Evolutionary conservation across 2,329 filamentous ascomycete genomes (phyloP).

Genomic region (Penicillium sp.): DNA sequence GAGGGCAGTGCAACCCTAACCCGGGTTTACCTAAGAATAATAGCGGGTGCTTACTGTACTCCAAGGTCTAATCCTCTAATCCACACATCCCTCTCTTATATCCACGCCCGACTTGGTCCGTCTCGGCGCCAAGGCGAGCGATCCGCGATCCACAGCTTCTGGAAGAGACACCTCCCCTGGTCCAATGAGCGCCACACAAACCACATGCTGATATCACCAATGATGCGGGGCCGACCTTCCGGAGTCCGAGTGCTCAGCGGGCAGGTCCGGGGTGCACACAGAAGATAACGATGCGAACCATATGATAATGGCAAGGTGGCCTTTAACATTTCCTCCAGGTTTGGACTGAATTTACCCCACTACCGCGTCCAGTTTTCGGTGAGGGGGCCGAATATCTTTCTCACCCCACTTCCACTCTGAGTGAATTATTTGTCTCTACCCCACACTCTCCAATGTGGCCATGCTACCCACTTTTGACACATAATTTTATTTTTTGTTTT

Average conservation of each 20-base stretch:
- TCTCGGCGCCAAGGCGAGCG: constrained; percentile 19
- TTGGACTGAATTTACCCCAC: background rate
- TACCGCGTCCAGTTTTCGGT: constrained; percentile 21
- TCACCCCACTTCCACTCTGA: constrained; percentile 12
- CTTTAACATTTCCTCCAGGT: background rate
- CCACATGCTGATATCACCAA: constrained; percentile 22
- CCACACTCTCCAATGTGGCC: constrained; percentile 11
- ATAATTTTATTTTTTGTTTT: background rate
- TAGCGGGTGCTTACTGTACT: background rate
- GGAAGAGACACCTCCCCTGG: constrained; percentile 13
- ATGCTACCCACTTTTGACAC: constrained; percentile 3
- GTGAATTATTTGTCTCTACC: constrained; percentile 12
- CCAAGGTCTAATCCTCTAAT: constrained; percentile 1
- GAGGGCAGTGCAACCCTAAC: background rate
- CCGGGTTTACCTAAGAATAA: background rate
- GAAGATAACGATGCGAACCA: background rate
- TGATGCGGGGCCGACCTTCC: constrained; percentile 20
- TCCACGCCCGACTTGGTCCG: constrained; percentile 2
- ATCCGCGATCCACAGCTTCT: constrained; percentile 30
- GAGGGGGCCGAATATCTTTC: constrained; percentile 10
- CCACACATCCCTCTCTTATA: background rate
- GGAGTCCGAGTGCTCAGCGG: constrained; percentile 6
- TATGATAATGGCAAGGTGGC: background rate
- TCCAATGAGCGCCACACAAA: constrained; percentile 13
- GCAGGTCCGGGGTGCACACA: background rate